A percentile compares a stretch with the other conserved stretches of the same genome.
These are phyloP conservation scores for Sclerotinia sclerotiorum DNA, from an alignment of 2,329 filamentous ascomycete genomes.

Conservation along the genomic window DNA sequence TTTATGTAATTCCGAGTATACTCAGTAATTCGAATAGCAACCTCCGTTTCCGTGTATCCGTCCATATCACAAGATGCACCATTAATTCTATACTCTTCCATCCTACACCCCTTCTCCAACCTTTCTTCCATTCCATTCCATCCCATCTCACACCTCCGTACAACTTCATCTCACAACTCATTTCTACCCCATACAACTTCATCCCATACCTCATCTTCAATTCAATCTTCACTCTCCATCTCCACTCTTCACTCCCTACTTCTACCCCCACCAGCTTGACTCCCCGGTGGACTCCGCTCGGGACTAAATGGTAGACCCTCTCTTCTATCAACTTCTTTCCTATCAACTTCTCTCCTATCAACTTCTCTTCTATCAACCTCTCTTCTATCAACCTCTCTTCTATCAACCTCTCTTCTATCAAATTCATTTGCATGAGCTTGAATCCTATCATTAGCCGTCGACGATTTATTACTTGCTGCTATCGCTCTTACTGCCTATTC, in stretches of 20 bases:
- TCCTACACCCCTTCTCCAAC: neutral
- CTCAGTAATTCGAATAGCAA: too few species aligned
- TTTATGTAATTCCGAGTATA: too few species aligned
- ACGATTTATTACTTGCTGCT: constrained; percentile 12
- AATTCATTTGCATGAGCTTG: neutral
- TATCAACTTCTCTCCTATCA: neutral
- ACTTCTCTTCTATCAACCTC: neutral
- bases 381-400: too few species aligned
- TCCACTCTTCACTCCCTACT: neutral
- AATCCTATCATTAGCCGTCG: neutral
- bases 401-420: neutral
- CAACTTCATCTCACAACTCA: neutral
- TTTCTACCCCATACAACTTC: too few species aligned
- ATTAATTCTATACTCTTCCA: too few species aligned
- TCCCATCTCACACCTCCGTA: too few species aligned
- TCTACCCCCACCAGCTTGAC: neutral
- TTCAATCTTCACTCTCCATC: neutral
- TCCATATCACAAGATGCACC: too few species aligned
- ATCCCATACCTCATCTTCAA: neutral
- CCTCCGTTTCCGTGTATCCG: too few species aligned
- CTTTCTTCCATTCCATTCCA: neutral
- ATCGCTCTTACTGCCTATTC: constrained; percentile 13
- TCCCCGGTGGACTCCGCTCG: neutral
- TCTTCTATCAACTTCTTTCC: neutral
- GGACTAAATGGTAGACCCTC: neutral